A percentile compares a stretch with the other conserved stretches of the same genome.
These are phyloP conservation scores for Quercus dentata DNA, from an alignment of 306 rosid species.

Conservation along the genomic window DNA sequence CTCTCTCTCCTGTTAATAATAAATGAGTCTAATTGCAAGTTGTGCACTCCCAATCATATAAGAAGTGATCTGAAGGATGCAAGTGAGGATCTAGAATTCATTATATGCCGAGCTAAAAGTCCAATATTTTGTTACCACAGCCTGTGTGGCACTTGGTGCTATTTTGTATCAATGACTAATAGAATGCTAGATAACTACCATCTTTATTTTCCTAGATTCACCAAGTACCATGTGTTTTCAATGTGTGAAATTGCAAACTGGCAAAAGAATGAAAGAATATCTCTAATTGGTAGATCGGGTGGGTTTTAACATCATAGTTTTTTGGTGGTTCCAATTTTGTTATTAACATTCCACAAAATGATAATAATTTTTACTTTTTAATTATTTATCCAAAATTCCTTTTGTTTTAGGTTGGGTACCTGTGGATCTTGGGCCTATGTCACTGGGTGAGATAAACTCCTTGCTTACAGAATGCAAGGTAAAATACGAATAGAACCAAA, in stretches of 20 bases:
- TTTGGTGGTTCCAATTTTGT: background rate
- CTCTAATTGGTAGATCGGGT: background rate
- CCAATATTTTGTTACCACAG: background rate
- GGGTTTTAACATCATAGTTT: background rate
- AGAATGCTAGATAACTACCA: background rate
- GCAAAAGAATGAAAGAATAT: background rate
- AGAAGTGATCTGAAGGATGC: background rate
- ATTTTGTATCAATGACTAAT: background rate
- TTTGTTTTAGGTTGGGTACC: constrained; percentile 71
- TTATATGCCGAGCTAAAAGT: background rate
- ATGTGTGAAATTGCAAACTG: background rate
- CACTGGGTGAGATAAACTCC: constrained; percentile 61
- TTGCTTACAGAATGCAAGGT: constrained; percentile 67
- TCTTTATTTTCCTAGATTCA: background rate
- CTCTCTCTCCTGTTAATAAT: background rate
- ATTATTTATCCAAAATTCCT: constrained; percentile 1
- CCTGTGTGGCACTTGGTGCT: background rate
- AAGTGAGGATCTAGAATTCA: background rate
- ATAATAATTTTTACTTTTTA: background rate
- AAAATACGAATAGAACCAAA: constrained; percentile 2
- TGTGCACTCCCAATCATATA: background rate
- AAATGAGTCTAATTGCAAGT: background rate
- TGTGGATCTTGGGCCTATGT: constrained; percentile 74
- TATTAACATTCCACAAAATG: background rate
- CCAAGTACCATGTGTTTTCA: background rate